A percentile compares a stretch with the other conserved stretches of the same genome.
Evolutionary conservation across 2,329 filamentous ascomycete species (phyloP).

Genomic region (Tolypocladium pustulatum): DNA sequence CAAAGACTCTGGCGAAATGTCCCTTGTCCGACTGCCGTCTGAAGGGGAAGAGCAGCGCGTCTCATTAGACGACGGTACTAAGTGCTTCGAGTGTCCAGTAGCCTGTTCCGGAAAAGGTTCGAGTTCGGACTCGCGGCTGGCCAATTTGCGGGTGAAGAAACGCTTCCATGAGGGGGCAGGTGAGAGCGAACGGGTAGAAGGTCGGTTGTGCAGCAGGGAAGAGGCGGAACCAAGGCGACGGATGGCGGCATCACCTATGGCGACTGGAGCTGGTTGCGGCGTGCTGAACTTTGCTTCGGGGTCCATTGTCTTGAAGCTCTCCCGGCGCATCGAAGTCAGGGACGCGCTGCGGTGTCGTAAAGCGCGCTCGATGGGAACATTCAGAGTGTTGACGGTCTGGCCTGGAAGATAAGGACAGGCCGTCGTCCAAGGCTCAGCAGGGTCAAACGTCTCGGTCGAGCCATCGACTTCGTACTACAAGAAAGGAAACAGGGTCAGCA

Average conservation of each 20-base stretch:
- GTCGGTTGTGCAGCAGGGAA: conserved; percentile 20
- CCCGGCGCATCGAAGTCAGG: conserved; percentile 45
- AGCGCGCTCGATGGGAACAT: conserved; percentile 62
- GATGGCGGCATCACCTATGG: conserved; percentile 7
- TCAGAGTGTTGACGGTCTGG: conserved; percentile 75
- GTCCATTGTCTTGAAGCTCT: conserved; percentile 64
- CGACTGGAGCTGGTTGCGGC: conserved; percentile 46
- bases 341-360: conserved; percentile 54
- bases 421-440: conserved; percentile 61
- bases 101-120: conserved; percentile 7
- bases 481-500: background rate
- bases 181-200: conserved; percentile 36
- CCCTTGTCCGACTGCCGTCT: conserved; percentile 33
- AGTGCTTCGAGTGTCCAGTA: background rate
- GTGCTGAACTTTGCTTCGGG: conserved; percentile 66
- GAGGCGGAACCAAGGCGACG: conserved; percentile 21
- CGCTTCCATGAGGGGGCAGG: conserved; percentile 40
- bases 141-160: conserved; percentile 34
- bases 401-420: conserved; percentile 79
- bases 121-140: conserved; percentile 19
- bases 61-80: background rate
- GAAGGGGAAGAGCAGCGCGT: conserved; percentile 12
- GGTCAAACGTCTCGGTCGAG: conserved; percentile 65
- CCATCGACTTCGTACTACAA: conserved; percentile 75
- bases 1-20: conserved; percentile 46